These are phyloP conservation scores for Talaromyces pinophilus DNA, from an alignment of 2,329 filamentous ascomycete genomes.

Conservation along the genomic window DNA sequence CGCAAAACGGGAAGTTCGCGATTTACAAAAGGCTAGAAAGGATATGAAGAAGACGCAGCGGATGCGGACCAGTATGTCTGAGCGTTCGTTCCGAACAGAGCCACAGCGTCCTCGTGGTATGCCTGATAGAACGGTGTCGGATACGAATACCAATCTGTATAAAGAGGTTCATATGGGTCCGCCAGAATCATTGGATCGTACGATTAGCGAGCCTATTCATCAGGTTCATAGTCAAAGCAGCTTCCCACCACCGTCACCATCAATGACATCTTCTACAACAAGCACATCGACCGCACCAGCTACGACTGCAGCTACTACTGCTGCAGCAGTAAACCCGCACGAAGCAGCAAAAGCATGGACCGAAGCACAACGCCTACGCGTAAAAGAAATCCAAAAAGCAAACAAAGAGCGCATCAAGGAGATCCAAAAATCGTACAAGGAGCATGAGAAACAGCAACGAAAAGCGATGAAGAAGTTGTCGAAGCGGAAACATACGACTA, in stretches of 20 bases:
- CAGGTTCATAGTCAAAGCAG: background rate
- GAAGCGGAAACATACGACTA: constrained; percentile 1
- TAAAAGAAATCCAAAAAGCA: constrained; percentile 22
- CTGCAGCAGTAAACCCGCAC: constrained; percentile 14
- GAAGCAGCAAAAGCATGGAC: constrained; percentile 24
- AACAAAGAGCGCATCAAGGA: constrained; percentile 23
- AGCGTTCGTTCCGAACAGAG: background rate
- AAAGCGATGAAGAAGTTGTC: constrained; percentile 20
- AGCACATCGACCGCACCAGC: background rate
- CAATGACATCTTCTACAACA: constrained; percentile 1
- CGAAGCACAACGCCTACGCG: constrained; percentile 19
- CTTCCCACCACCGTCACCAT: background rate
- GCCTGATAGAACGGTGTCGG: background rate
- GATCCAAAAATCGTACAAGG: constrained; percentile 20
- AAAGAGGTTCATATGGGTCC: background rate
- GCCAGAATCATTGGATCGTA: background rate
- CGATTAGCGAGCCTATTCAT: constrained; percentile 10
- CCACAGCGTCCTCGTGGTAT: background rate
- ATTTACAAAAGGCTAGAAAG: constrained; percentile 28
- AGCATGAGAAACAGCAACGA: constrained; percentile 20
- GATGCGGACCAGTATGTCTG: background rate
- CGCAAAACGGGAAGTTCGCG: constrained; percentile 40
- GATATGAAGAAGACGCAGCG: constrained; percentile 22
- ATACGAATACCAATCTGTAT: background rate
- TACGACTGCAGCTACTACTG: background rate